phyloP scores from a whole-genome alignment of 306 rosid species.

The Cotoneaster glaucophyllus region DNA sequence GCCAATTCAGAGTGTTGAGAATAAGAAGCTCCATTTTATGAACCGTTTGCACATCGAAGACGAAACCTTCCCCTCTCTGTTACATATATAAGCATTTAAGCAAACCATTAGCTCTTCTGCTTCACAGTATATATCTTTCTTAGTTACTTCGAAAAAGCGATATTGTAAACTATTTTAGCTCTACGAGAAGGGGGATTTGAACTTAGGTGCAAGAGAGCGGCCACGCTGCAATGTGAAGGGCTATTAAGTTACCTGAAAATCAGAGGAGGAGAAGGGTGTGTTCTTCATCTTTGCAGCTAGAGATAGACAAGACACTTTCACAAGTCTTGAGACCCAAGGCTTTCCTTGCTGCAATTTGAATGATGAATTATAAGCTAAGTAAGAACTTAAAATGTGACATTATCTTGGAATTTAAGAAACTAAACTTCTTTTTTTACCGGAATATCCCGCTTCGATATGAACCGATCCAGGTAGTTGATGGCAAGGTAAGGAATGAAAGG shows the following conservation, averaged over 20 bases:
- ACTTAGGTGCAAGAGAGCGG: not conserved
- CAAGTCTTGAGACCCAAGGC: constrained; percentile 51
- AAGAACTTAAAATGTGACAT: not conserved
- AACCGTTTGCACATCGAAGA: constrained; percentile 40
- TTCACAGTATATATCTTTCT: not conserved
- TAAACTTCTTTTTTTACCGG: constrained; percentile 28
- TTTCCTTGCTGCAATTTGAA: constrained; percentile 38
- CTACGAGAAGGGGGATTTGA: not conserved
- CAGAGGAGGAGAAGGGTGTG: constrained; percentile 30
- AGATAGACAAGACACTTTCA: constrained; percentile 47
- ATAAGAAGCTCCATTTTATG: constrained; percentile 59
- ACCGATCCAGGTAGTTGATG: constrained; percentile 56
- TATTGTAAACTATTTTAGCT: not conserved
- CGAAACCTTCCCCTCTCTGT: constrained; percentile 45
- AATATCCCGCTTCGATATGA: constrained; percentile 45
- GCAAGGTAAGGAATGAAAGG: constrained; percentile 60
- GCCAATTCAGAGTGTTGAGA: constrained; percentile 65
- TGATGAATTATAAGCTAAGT: not conserved
- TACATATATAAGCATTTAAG: not conserved
- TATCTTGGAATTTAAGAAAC: not conserved
- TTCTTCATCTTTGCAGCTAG: constrained; percentile 69
- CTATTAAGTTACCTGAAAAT: constrained; percentile 34
- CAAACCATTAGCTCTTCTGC: not conserved
- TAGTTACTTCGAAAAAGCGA: no score
- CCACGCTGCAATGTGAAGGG: not conserved